Evolutionary conservation across 768 basidiomycete genomes (phyloP), one percentile per base, ranked within the genome.

Genomic region (Galerina sulciceps): DNA sequence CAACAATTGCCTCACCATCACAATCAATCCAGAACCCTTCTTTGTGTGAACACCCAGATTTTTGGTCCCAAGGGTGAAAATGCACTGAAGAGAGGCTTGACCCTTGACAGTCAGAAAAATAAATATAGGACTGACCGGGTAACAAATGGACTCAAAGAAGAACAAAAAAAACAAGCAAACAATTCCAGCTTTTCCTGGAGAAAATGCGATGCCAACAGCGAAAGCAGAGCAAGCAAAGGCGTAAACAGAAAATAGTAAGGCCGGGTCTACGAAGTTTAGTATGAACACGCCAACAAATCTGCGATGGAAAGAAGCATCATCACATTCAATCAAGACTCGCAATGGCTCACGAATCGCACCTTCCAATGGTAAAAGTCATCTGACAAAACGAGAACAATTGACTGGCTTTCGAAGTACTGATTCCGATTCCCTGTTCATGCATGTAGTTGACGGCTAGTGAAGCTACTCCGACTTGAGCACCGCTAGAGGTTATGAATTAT

Each of bases 131-230:
- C 79, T 62, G 58, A 83, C 84, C 5, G 86, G 86, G 62, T 87
- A 88, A 64, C 88, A 90, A 58, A 91, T 89, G 34, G 87, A 88
- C 72, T 90, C 89, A 68, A 89, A 88, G 78, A 87, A 88, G 79
- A 89, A 89, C 55, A 90, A 72, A 55, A 76, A 67, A 67, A 88
- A 90, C 34, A 90, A 68, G 71, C 82, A 87, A 9, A 76, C 83
- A 40, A 91, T 73, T 34, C 84, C 89, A 6, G 79, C 73, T 52
- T 75, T 74, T 13, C 88, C 86, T 9, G 78, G 73, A 8, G 84
- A 67, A 22, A 81, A 75, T 10, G 85, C 77, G 47, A 83, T 75
- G 48, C 80, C 72, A 54, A 89, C 67, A 51, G 77, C 75, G 67
- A 88, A 86, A 34, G 81, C 45, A 40, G 73, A 77, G 68, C 86